A percentile compares a stretch with the other conserved stretches of the same genome.
Evolutionary conservation across 2,329 filamentous ascomycete species (phyloP).

Genomic region (Paecilomyces sp.): DNA sequence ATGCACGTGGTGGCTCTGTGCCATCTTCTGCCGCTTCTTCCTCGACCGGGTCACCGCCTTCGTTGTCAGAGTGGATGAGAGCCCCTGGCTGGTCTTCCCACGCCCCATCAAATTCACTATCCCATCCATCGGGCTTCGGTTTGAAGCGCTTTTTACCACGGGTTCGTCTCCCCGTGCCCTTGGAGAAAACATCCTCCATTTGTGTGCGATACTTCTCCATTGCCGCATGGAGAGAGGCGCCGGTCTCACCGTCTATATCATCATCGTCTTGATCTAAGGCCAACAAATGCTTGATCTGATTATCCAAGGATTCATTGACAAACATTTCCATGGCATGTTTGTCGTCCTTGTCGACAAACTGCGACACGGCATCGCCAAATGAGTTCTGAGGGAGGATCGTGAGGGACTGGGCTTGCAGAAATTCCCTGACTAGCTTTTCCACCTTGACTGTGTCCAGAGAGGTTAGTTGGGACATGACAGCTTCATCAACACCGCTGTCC

Average conservation of each 20-base stretch:
- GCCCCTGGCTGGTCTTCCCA: constrained; percentile 78
- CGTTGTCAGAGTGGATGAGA: constrained; percentile 46
- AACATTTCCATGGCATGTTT: constrained; percentile 84
- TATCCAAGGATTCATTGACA: constrained; percentile 62
- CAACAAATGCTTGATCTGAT: constrained; percentile 64
- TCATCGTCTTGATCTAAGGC: constrained; percentile 56
- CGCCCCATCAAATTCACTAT: constrained; percentile 77
- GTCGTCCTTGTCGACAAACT: constrained; percentile 93
- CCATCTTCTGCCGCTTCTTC: constrained; percentile 43
- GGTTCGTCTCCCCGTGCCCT: constrained; percentile 52
- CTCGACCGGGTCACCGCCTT: constrained; percentile 40
- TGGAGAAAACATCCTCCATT: constrained; percentile 64
- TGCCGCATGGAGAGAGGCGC: constrained; percentile 62
- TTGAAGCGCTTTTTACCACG: constrained; percentile 55
- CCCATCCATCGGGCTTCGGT: constrained; percentile 73
- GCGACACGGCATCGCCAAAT: constrained; percentile 85
- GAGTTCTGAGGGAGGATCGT: constrained; percentile 89
- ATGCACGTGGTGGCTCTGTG: constrained; percentile 28
- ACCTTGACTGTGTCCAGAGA: constrained; percentile 74
- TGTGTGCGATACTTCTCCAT: constrained; percentile 67
- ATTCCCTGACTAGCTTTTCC: constrained; percentile 80
- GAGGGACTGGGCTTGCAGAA: constrained; percentile 76
- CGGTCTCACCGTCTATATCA: constrained; percentile 60
- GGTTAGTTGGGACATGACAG: constrained; percentile 53
- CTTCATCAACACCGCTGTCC: constrained; percentile 50